These are phyloP conservation scores for Golubevia sp. DNA, from an alignment of 1,284 basidiomycete genomes.

Conservation along the genomic window DNA sequence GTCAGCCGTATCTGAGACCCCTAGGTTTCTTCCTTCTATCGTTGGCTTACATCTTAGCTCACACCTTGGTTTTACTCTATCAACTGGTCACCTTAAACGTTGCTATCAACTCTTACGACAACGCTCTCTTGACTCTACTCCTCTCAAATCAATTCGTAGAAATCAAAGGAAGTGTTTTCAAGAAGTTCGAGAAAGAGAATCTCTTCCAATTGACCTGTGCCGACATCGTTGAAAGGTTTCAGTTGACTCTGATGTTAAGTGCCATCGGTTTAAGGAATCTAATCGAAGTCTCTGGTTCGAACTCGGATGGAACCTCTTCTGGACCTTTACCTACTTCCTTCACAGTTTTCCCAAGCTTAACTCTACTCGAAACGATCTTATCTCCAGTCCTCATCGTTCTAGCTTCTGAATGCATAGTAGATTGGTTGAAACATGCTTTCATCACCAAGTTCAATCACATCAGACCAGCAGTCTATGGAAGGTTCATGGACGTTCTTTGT, in stretches of 20 bases:
- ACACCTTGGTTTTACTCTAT: slow-evolving; percentile 94
- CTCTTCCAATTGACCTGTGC: slow-evolving; percentile 90
- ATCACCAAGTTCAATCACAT: slow-evolving; percentile 93
- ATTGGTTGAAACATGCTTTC: slow-evolving; percentile 99
- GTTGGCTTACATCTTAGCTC: slow-evolving; percentile 75
- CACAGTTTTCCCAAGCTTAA: slow-evolving; percentile 61
- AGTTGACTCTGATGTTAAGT: slow-evolving; percentile 84
- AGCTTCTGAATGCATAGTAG: slow-evolving; percentile 88
- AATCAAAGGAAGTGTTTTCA: slow-evolving; percentile 98
- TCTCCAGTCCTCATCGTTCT: slow-evolving; percentile 91
- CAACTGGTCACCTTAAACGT: slow-evolving; percentile 95
- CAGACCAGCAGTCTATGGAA: slow-evolving; percentile 88
- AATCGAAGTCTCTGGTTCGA: slow-evolving; percentile 88
- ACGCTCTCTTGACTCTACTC: slow-evolving; percentile 88
- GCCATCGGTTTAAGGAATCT: slow-evolving; percentile 93
- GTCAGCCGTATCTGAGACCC: slow-evolving; percentile 70
- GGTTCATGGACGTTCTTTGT: slow-evolving; percentile 94
- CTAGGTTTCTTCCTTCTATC: slow-evolving; percentile 83
- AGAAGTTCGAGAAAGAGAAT: slow-evolving; percentile 99
- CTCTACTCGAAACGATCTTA: slow-evolving; percentile 80
- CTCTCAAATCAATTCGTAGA: slow-evolving; percentile 99
- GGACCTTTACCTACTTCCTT: slow-evolving; percentile 67
- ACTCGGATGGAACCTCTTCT: slow-evolving; percentile 65
- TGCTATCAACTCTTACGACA: slow-evolving; percentile 97
- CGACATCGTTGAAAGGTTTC: slow-evolving; percentile 98